Evolutionary conservation across 1,284 basidiomycete species (phyloP).

Genomic region (Irpex rosettiformis): DNA sequence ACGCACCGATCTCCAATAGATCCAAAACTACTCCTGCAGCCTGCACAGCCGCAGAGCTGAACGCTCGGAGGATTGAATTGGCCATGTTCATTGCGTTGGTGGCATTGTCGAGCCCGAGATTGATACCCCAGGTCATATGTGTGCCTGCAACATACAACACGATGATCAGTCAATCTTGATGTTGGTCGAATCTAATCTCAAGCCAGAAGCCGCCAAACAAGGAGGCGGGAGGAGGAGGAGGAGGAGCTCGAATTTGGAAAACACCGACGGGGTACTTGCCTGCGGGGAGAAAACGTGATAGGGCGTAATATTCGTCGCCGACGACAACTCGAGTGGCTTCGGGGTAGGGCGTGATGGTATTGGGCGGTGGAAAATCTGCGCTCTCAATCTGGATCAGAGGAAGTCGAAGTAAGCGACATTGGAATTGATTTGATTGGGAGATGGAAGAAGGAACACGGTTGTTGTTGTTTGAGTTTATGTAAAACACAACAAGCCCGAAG

Average conservation of each 20-base stretch:
- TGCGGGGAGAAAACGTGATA: conserved; percentile 51
- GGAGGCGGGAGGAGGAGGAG: too few relatives aligned
- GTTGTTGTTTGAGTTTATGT: background rate
- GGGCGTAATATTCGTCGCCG: conserved; percentile 55
- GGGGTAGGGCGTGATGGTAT: conserved; percentile 53
- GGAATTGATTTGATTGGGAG: background rate
- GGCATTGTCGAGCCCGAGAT: conserved; percentile 53
- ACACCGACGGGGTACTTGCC: conserved; percentile 31
- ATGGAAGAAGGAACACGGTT: background rate
- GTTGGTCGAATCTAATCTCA: background rate
- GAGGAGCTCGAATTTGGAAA: too few relatives aligned
- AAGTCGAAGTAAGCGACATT: background rate
- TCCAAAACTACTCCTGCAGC: conserved; percentile 46
- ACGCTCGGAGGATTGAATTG: conserved; percentile 51
- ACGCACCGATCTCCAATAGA: conserved; percentile 52
- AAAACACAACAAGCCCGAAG: background rate
- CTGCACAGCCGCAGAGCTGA: conserved; percentile 39
- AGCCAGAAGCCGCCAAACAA: background rate
- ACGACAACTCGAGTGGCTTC: conserved; percentile 56
- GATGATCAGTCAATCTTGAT: background rate
- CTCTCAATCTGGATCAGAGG: conserved; percentile 33
- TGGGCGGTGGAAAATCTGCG: conserved; percentile 46
- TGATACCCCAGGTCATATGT: conserved; percentile 69
- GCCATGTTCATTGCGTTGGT: conserved; percentile 59
- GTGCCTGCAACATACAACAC: conserved; percentile 35